These are phyloP conservation scores for Auricularia cornea DNA, from an alignment of 768 basidiomycete genomes.

Conservation along the genomic window DNA sequence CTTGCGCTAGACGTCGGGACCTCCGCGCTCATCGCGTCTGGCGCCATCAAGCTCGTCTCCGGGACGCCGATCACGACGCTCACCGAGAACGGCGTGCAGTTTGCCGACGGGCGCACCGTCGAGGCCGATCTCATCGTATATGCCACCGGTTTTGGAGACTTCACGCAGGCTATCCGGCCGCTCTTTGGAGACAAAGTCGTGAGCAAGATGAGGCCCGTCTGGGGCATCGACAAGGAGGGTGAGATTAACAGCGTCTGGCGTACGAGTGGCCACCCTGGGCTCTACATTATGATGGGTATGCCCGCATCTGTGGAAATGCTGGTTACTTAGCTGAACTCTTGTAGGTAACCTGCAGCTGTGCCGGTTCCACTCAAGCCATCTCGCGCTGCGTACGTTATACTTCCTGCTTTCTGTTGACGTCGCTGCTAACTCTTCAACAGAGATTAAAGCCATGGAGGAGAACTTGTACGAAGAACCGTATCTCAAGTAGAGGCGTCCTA, in stretches of 20 bases:
- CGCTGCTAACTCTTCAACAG: slow-evolving; percentile 27
- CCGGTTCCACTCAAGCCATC: slow-evolving; percentile 59
- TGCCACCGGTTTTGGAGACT: slow-evolving; percentile 48
- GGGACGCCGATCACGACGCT: slow-evolving; percentile 42
- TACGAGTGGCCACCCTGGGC: slow-evolving; percentile 41
- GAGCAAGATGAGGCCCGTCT: slow-evolving; percentile 41
- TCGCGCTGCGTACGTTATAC: slow-evolving; percentile 50
- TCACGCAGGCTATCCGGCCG: slow-evolving; percentile 29
- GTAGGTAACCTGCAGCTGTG: slow-evolving; percentile 50
- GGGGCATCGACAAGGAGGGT: slow-evolving; percentile 61
- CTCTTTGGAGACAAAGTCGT: slow-evolving; percentile 42
- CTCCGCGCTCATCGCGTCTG: slow-evolving; percentile 53
- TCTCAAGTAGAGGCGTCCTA: slow-evolving; percentile 1
- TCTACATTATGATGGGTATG: slow-evolving; percentile 40
- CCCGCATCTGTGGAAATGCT: background rate
- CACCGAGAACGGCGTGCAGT: slow-evolving; percentile 35
- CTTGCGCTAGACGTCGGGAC: slow-evolving; percentile 58
- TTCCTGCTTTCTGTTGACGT: slow-evolving; percentile 1
- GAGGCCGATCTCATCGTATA: slow-evolving; percentile 49
- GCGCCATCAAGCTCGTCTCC: slow-evolving; percentile 64
- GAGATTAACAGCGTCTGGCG: slow-evolving; percentile 45
- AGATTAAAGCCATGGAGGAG: slow-evolving; percentile 63
- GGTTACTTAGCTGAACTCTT: background rate
- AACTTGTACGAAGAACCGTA: slow-evolving; percentile 22
- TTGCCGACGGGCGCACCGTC: slow-evolving; percentile 40